Percentiles rank a stretch among this genome's conserved stretches.
Conservation (phyloP, 208 protist genomes). For the Trypanosomatidae sp. region DNA sequence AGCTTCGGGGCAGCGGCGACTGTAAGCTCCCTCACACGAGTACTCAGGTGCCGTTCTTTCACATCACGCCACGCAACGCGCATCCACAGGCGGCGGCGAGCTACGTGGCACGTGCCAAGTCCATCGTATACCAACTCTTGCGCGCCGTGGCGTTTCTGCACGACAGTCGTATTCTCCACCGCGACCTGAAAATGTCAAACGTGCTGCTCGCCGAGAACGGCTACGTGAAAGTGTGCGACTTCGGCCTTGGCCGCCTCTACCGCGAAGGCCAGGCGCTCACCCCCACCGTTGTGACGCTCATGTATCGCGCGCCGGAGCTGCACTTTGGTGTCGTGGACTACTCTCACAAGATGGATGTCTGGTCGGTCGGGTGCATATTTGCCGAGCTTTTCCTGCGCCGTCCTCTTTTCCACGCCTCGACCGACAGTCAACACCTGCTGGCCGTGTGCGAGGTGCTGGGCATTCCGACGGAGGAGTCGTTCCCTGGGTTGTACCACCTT, state of each 20-base stretch:
- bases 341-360: constrained; percentile 95
- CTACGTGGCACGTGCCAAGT: constrained; percentile 79
- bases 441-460: constrained; percentile 92
- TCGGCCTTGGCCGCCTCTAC: constrained; percentile 87
- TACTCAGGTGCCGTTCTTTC: constrained; percentile 42
- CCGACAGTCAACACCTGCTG: constrained; percentile 85
- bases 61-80: constrained; percentile 57
- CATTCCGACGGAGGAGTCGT: constrained; percentile 91
- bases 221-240: constrained; percentile 87
- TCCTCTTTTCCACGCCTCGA: constrained; percentile 95
- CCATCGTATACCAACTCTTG: constrained; percentile 76
- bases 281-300: constrained; percentile 93
- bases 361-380: constrained; percentile 97
- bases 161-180: constrained; percentile 80
- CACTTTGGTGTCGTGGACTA: constrained; percentile 86
- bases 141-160: constrained; percentile 77
- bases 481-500: constrained; percentile 77
- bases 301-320: constrained; percentile 96
- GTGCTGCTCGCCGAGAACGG: constrained; percentile 71
- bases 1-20: neutral
- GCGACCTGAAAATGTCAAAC: constrained; percentile 91
- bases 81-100: constrained; percentile 47
- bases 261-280: constrained; percentile 80
- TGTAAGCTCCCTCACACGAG: neutral
- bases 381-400: constrained; percentile 97